Evolutionary conservation across 139 green algal genomes (phyloP), one percentile per base, ranked within the genome.

Genomic region (Volvox africanus): DNA sequence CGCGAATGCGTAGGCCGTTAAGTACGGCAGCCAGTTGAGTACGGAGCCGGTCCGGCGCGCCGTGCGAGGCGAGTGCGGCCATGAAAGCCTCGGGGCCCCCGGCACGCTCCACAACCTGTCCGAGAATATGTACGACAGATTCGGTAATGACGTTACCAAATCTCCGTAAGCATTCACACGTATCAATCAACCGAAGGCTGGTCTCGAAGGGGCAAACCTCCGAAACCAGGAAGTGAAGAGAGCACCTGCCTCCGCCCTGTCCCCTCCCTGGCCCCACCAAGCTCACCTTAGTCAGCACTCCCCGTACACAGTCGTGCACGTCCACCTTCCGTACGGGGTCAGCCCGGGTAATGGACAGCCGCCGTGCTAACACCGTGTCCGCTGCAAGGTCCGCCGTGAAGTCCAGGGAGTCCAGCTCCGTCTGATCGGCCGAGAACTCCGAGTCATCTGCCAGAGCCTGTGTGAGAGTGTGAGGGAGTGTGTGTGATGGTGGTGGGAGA

Each of bases 381-480:
- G 89, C 86, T 1, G 55, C 55, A 32, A 93, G 86, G 81, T 93
- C 91, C 18, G 71, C 61, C 22, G 82, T 65, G 61, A 94, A 94
- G 76, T 94, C 92, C 61, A 94, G 78, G 1, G 44, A 55, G 79
- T 94, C 92, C 33, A 94, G 79, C 50, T 94, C 92, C 1, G 55
- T 61, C 85, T 93, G 92, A 78, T 94, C 92, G 36, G 68, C 65
- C 20, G 89, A 36, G 85, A 94, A 94, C 67, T 92, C 88, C 0
- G 22, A 11, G 69, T 94, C 85, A 67, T 94, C 92, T 5, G 90
- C 68, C 26, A 92, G 28, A 24, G 89, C 92, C 88, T 94, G 88
- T 13, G 30, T 12, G 44, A 0, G 13, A n/a, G n/a, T n/a, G n/a
- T n/a, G 26, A 92, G 82, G 11, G 30, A 14, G 44, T 14, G 44